These are phyloP conservation scores for Tephrocybe rancida DNA, from an alignment of 768 basidiomycete species.

Conservation along the genomic window DNA sequence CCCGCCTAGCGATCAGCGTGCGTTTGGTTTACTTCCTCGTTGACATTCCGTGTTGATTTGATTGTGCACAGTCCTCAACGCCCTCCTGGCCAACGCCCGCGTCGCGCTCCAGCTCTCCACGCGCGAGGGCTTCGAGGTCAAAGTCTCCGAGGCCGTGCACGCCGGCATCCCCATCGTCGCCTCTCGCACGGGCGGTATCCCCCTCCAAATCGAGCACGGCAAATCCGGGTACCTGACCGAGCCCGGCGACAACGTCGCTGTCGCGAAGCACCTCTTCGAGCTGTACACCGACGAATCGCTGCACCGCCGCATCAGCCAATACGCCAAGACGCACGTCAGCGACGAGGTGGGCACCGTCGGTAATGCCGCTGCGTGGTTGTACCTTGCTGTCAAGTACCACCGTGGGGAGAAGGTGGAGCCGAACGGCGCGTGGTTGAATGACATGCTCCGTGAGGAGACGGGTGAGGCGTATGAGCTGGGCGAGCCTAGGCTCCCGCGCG, in stretches of 20 bases:
- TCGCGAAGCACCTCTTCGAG: slow-evolving; percentile 76
- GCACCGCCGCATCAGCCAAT: slow-evolving; percentile 63
- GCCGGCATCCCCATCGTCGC: slow-evolving; percentile 88
- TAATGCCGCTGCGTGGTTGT: slow-evolving; percentile 65
- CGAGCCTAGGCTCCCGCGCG: slow-evolving; percentile 76
- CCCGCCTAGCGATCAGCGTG: slow-evolving; percentile 85
- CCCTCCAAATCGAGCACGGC: slow-evolving; percentile 86
- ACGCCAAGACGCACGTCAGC: slow-evolving; percentile 74
- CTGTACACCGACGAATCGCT: slow-evolving; percentile 75
- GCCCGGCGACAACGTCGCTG: slow-evolving; percentile 72
- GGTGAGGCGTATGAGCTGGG: slow-evolving; percentile 65
- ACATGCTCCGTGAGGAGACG: slow-evolving; percentile 75
- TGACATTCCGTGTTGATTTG: neutral
- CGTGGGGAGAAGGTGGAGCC: slow-evolving; percentile 80
- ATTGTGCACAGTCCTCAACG: slow-evolving; percentile 67
- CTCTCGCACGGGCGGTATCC: slow-evolving; percentile 88
- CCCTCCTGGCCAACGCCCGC: slow-evolving; percentile 86
- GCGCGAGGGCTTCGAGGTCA: slow-evolving; percentile 97
- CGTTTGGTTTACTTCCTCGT: slow-evolving; percentile 24
- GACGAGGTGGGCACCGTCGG: slow-evolving; percentile 88
- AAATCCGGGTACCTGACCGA: slow-evolving; percentile 87
- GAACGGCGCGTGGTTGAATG: slow-evolving; percentile 84
- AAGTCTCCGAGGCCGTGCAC: slow-evolving; percentile 94
- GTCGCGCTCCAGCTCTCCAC: slow-evolving; percentile 91
- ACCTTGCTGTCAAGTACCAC: slow-evolving; percentile 77